These are phyloP conservation scores for Ophiosphaerella herpotricha DNA, from an alignment of 2,329 filamentous ascomycete species.

Conservation along the genomic window DNA sequence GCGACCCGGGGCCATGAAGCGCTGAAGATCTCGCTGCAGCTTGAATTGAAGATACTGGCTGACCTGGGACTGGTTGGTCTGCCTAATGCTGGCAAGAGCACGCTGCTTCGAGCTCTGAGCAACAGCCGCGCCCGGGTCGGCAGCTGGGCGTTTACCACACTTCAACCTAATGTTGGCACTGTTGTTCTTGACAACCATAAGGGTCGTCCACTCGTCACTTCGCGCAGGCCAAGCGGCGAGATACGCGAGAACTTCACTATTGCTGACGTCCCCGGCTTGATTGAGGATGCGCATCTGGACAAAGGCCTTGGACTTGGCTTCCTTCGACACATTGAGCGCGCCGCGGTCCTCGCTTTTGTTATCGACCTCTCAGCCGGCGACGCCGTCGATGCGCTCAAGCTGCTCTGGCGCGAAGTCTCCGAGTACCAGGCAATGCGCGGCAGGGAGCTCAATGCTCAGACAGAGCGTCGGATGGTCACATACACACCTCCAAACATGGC, in stretches of 20 bases:
- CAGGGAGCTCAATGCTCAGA: conserved; percentile 68
- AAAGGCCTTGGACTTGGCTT: conserved; percentile 90
- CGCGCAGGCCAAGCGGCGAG: conserved; percentile 53
- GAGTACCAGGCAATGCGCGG: conserved; percentile 84
- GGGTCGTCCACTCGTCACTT: conserved; percentile 67
- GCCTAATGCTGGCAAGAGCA: conserved; percentile 96
- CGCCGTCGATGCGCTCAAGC: conserved; percentile 76
- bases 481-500: conserved; percentile 46
- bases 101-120: conserved; percentile 82
- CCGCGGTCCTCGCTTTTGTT: conserved; percentile 90
- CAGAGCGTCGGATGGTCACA: conserved; percentile 64
- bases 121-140: conserved; percentile 89
- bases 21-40: conserved; percentile 76
- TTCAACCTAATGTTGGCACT: conserved; percentile 94
- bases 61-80: conserved; percentile 94
- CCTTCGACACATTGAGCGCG: conserved; percentile 90
- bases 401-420: conserved; percentile 87
- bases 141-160: conserved; percentile 94
- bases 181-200: conserved; percentile 88
- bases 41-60: conserved; percentile 93
- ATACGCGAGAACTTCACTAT: conserved; percentile 83
- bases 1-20: conserved; percentile 85
- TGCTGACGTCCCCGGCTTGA: conserved; percentile 92
- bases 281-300: conserved; percentile 90
- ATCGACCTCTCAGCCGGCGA: conserved; percentile 82